Evolutionary conservation across 2,329 filamentous ascomycete species (phyloP).

Genomic region (Ophiognomonia clavigignenti-juglandacearum): DNA sequence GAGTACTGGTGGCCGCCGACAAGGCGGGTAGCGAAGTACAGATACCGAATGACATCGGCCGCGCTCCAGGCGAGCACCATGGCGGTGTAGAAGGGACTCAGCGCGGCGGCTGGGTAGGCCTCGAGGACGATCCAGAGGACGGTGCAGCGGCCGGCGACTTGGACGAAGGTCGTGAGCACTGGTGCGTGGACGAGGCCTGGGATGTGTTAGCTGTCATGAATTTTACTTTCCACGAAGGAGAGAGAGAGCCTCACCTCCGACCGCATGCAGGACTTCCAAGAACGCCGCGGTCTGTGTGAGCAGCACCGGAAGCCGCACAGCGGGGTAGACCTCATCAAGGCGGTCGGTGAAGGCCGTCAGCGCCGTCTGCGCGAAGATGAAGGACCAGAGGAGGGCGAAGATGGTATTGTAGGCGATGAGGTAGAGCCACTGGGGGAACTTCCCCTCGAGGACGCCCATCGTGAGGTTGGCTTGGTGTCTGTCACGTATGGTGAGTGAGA

Average conservation of each 20-base stretch:
- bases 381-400: conserved; percentile 8
- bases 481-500: no score
- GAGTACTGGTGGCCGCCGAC: conserved; percentile 14
- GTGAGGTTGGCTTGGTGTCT: no score
- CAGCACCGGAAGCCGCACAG: conserved; percentile 6
- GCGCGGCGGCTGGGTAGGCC: conserved; percentile 5
- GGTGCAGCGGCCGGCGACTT: conserved; percentile 12
- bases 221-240: no score
- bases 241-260: neutral
- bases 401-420: conserved; percentile 14
- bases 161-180: conserved; percentile 11
- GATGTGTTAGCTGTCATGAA: neutral
- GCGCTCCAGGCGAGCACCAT: conserved; percentile 14
- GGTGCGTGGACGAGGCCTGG: conserved; percentile 14
- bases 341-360: conserved; percentile 2
- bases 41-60: conserved; percentile 10
- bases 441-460: conserved; percentile 15
- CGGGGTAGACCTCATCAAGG: conserved; percentile 5
- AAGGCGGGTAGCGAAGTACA: conserved; percentile 13
- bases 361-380: conserved; percentile 3
- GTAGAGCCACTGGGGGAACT: conserved; percentile 15
- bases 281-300: conserved; percentile 10
- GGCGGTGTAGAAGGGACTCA: neutral
- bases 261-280: conserved; percentile 9
- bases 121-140: conserved; percentile 16